Percentiles rank a stretch among this genome's conserved stretches.
Conservation (phyloP, 2,329 filamentous ascomycete species). For the Trichoderma sp. region DNA sequence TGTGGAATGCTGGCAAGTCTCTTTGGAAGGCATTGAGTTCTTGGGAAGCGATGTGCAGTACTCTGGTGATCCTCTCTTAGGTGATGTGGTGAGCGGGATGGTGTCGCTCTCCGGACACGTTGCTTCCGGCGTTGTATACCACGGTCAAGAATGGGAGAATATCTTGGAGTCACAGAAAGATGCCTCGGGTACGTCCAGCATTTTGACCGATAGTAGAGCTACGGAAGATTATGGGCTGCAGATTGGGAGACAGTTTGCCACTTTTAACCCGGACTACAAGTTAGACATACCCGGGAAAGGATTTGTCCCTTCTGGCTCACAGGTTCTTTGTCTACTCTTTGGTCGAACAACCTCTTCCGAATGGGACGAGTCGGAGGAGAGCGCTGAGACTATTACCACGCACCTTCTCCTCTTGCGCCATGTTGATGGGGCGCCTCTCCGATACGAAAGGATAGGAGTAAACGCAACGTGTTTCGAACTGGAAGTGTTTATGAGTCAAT, state of each 20-base stretch:
- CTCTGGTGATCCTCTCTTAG: slow-evolving; percentile 5
- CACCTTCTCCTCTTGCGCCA: neutral
- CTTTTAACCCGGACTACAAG: slow-evolving; percentile 10
- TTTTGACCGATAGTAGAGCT: neutral
- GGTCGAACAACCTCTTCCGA: neutral
- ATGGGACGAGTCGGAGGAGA: neutral
- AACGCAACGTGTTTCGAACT: neutral
- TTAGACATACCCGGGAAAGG: neutral
- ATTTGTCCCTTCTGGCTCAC: neutral
- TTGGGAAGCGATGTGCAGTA: neutral
- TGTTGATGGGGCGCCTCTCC: neutral
- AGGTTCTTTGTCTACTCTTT: slow-evolving; percentile 10
- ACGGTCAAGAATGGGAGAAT: neutral
- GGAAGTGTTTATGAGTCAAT: neutral
- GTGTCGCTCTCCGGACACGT: slow-evolving; percentile 11
- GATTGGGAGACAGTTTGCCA: neutral
- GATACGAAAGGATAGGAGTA: slow-evolving; percentile 11
- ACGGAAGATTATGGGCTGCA: neutral
- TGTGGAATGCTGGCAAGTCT: neutral
- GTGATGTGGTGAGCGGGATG: slow-evolving; percentile 6
- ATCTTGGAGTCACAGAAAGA: neutral
- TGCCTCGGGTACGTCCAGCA: no score
- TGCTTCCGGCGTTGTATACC: neutral
- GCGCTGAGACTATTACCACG: neutral
- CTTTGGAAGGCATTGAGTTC: slow-evolving; percentile 12